Evolutionary conservation across 2,329 filamentous ascomycete genomes (phyloP), one percentile per base, ranked within the genome.

Genomic region (Arachnomyces sp.): DNA sequence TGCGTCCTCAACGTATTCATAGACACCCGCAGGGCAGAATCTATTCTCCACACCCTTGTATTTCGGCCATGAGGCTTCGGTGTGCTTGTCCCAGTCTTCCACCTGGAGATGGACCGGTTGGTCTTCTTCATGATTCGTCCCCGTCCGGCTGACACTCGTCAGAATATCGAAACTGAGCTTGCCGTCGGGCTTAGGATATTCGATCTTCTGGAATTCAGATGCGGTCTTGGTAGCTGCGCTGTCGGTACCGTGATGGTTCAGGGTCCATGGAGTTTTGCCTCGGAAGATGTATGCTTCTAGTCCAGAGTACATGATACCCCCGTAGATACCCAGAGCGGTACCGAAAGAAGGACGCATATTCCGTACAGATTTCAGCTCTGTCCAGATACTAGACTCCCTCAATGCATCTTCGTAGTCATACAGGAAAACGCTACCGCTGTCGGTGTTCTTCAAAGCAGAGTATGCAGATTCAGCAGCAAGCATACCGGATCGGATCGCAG

Each of bases 331-430:
- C 1, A 98, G 74, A 2, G 87, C 82, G 3, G 71, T 81, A 66
- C 94, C 85, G 77, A 98, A 98, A 0, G 88, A 90, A 0, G 92
- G 92, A 3, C 92, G 83, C 80, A 98, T 95, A 68, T 98, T 98
- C 58, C 92, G 87, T 46, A 98, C 92, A 62, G 92, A 82, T 60
- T 86, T 86, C 43, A 98, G 75, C 62, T 98, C 92, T 58, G 84
- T 85, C 89, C 90, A 96, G 62, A 98, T 93, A 47, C 73, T 77
- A 30, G 87, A 94, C 43, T 84, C 78, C 44, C 90, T 84, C 37
- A 98, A 78, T 39, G 84, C 74, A 53, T 93, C 84, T 62, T 96
- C 90, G 65, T 98, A 98, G 61, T 92, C 84, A 62, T 86, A 96
- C 15, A 98, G 71, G 72, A 98, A 96, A 31, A 96, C 77, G 3